Base-by-base conservation (phyloP, 169 alveolate species). In the Plasmodium adleri region DNA sequence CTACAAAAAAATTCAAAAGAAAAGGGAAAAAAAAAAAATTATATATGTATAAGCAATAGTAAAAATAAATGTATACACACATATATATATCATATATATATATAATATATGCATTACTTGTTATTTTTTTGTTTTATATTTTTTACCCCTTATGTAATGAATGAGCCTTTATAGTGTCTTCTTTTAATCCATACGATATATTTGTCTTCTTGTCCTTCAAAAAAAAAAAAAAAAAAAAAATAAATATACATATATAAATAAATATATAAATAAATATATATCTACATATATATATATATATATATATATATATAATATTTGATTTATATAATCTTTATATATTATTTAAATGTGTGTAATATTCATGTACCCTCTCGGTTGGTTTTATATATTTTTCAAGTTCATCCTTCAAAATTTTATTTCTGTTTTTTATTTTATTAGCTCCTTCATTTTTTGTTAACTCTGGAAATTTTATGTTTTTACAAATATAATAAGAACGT, bases 391-490 rank as follows among this genome's bases (percentile, higher is more conserved):
- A 76, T 70, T 63, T 28, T 26, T 76, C 63, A 62, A 76, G 70
- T 56, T 76, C 60, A 43, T 74, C 72, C 9, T 74, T 56, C n/a
- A 59, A 58, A 39, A 17, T 32, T 49, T 74, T 74, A 17, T 64
- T 74, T 7, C 43, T 24, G 15, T 74, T 74, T 45, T 58, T 45
- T 47, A 70, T 17, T 49, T 8, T 26, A 8, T 0, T 26, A 2
- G 24, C n/a, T 26, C 58, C 58, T 6, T 47, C 70, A 47, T 17
- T 75, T 1, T 49, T n/a, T 28, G 24, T 28, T 32, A 58, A 39
- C 52, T 66, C 80, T 12, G 91, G 91, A n/a, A 83, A 83, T 28
- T 83, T 83, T 15, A 68, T 50, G 59, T 83, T 49, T 26, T 83
- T 83, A 50, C 76, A 83, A 26, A 83, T 68, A 56, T 68, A 83